A percentile compares a stretch with the other conserved stretches of the same genome.
Evolutionary conservation across 768 basidiomycete species (phyloP).

Genomic region (Panellus pusillus): DNA sequence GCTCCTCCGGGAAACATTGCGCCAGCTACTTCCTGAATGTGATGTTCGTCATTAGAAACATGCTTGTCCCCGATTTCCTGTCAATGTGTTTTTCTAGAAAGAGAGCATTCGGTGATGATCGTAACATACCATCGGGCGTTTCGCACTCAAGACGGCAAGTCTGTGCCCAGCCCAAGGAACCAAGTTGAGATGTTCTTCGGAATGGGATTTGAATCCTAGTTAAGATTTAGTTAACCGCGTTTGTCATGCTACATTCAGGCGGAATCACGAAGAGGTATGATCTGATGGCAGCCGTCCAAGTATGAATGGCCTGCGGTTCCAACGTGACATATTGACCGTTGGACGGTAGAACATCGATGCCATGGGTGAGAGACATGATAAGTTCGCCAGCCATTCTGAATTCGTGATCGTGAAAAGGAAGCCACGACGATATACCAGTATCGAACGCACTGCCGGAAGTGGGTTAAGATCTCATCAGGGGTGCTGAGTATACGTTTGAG

Average conservation of each 20-base stretch:
- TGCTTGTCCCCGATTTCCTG: constrained; percentile 14
- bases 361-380: constrained; percentile 47
- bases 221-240: background rate
- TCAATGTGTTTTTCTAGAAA: constrained; percentile 14
- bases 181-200: constrained; percentile 33
- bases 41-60: constrained; percentile 2
- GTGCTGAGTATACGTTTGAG: constrained; percentile 24
- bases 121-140: constrained; percentile 31
- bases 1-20: constrained; percentile 25
- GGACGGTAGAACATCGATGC: constrained; percentile 37
- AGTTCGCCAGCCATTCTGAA: constrained; percentile 41
- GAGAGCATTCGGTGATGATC: background rate
- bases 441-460: no score
- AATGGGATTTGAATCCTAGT: constrained; percentile 34
- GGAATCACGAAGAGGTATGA: constrained; percentile 38
- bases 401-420: constrained; percentile 1
- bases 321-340: constrained; percentile 46
- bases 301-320: constrained; percentile 38
- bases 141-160: constrained; percentile 37
- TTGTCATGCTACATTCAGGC: no score
- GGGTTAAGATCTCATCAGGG: no score
- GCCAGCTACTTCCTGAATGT: constrained; percentile 1
- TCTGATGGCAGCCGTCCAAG: constrained; percentile 37
- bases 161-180: constrained; percentile 47
- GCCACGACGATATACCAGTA: constrained; percentile 29